Percentiles rank a stretch among this genome's conserved stretches.
phyloP scores from a whole-genome alignment of 176 grass and related monocot species.

The Eragrostis curvula region DNA sequence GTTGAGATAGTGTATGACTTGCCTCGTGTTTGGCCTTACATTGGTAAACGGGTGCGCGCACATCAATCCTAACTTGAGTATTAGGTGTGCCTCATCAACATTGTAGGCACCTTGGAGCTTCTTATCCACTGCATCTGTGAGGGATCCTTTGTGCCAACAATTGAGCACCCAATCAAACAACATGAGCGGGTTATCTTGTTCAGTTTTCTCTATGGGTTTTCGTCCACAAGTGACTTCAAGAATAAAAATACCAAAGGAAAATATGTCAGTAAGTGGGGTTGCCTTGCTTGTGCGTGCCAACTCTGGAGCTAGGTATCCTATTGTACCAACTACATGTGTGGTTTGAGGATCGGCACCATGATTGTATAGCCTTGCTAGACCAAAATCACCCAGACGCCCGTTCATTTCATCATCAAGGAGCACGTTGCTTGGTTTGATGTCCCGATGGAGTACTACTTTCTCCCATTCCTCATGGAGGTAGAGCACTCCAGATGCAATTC shows the following conservation, averaged over 20 bases:
- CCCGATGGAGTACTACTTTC: slow-evolving; percentile 27
- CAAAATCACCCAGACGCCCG: slow-evolving; percentile 50
- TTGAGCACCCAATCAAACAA: slow-evolving; percentile 38
- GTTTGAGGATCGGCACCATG: background rate
- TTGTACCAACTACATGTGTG: too few species aligned
- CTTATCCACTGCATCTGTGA: slow-evolving; percentile 4
- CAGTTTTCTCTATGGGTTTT: slow-evolving; percentile 10
- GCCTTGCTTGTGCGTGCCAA: slow-evolving; percentile 39
- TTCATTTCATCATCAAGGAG: slow-evolving; percentile 20
- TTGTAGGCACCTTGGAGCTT: slow-evolving; percentile 10
- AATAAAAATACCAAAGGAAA: slow-evolving; percentile 27
- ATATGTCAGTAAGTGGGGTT: background rate
- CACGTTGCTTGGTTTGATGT: too few species aligned
- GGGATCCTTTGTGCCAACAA: slow-evolving; percentile 1
- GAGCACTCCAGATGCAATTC: slow-evolving; percentile 32
- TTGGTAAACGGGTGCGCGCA: slow-evolving; percentile 38
- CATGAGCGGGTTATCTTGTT: background rate
- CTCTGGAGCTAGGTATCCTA: too few species aligned
- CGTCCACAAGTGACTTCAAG: slow-evolving; percentile 37
- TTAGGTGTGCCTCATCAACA: slow-evolving; percentile 24
- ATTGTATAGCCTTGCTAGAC: slow-evolving; percentile 49
- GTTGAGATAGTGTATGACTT: slow-evolving; percentile 36
- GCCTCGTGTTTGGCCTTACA: slow-evolving; percentile 39
- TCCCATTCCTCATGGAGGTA: slow-evolving; percentile 59
- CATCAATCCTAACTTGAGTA: slow-evolving; percentile 49